These are phyloP conservation scores for Cyberlindnera subsufficiens DNA, from an alignment of 805 yeast genomes.

Conservation along the genomic window DNA sequence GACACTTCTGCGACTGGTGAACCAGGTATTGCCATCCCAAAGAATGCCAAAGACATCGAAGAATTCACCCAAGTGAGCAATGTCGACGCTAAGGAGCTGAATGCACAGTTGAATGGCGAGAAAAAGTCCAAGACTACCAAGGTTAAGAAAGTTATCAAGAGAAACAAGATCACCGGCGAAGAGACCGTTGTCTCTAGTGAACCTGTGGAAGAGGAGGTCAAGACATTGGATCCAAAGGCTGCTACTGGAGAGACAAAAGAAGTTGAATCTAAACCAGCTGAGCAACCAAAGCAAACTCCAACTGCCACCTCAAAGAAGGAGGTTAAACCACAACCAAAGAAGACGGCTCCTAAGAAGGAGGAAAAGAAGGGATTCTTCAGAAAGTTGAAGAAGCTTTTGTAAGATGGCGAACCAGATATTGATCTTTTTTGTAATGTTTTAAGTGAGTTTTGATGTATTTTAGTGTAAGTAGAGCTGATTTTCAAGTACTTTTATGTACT, in stretches of 20 bases:
- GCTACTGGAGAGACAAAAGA: constrained; percentile 2
- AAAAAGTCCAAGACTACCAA: constrained; percentile 24
- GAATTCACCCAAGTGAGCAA: constrained; percentile 55
- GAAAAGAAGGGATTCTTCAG: constrained; percentile 21
- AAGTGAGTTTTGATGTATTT: no score
- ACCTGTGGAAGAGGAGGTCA: constrained; percentile 17
- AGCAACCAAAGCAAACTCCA: constrained; percentile 1
- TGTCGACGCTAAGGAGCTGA: constrained; percentile 55
- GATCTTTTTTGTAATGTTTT: no score
- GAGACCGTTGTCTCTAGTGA: constrained; percentile 29
- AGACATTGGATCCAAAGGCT: constrained; percentile 17
- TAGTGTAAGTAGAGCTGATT: no score
- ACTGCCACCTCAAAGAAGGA: neutral
- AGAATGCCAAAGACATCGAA: constrained; percentile 54
- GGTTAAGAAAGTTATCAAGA: constrained; percentile 33
- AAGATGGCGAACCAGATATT: neutral
- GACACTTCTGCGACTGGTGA: constrained; percentile 49
- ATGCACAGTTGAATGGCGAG: constrained; percentile 32
- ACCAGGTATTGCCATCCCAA: constrained; percentile 65
- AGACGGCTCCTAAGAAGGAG: constrained; percentile 14
- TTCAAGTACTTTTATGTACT: no score
- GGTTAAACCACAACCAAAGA: neutral
- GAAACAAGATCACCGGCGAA: constrained; percentile 36
- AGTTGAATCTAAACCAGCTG: neutral
- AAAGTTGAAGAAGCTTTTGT: constrained; percentile 17